These are phyloP conservation scores for Blumeria graminis DNA, from an alignment of 2,329 filamentous ascomycete species.

Conservation along the genomic window DNA sequence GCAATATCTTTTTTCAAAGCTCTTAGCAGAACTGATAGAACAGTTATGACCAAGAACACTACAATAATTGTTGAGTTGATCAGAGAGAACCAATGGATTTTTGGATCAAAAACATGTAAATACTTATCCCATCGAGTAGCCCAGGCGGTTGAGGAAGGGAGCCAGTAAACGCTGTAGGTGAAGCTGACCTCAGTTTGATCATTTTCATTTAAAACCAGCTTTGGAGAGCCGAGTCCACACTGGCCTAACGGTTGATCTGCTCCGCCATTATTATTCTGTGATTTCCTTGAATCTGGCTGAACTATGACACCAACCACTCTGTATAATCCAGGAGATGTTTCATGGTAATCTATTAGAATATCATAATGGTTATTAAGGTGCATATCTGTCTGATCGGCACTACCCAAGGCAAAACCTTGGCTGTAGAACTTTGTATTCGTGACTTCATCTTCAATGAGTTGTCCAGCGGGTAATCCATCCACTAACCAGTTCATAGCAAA, in stretches of 20 bases:
- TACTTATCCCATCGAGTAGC: conserved; percentile 98
- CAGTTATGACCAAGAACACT: conserved; percentile 70
- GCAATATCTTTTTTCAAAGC: conserved; percentile 89
- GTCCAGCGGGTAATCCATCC: conserved; percentile 77
- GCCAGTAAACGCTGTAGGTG: conserved; percentile 87
- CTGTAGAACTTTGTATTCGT: conserved; percentile 67
- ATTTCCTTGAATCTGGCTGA: conserved; percentile 48
- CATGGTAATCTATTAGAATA: conserved; percentile 79
- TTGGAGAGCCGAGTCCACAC: conserved; percentile 32
- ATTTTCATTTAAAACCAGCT: conserved; percentile 40
- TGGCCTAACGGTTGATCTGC: conserved; percentile 20
- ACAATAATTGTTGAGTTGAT: conserved; percentile 93
- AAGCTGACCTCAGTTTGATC: conserved; percentile 48
- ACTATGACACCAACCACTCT: conserved; percentile 85
- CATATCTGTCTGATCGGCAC: conserved; percentile 29
- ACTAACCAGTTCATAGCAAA: conserved; percentile 93
- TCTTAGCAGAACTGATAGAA: conserved; percentile 73
- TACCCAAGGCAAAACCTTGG: conserved; percentile 67
- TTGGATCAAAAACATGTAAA: conserved; percentile 85
- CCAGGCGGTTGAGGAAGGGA: conserved; percentile 63
- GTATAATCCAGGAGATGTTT: conserved; percentile 45
- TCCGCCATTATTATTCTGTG: conserved; percentile 27
- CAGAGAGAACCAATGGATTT: conserved; percentile 97
- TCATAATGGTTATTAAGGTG: conserved; percentile 87
- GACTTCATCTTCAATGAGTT: conserved; percentile 52